These are phyloP conservation scores for Ustilago vetiveriae DNA, from an alignment of 1,284 basidiomycete species.

Conservation along the genomic window DNA sequence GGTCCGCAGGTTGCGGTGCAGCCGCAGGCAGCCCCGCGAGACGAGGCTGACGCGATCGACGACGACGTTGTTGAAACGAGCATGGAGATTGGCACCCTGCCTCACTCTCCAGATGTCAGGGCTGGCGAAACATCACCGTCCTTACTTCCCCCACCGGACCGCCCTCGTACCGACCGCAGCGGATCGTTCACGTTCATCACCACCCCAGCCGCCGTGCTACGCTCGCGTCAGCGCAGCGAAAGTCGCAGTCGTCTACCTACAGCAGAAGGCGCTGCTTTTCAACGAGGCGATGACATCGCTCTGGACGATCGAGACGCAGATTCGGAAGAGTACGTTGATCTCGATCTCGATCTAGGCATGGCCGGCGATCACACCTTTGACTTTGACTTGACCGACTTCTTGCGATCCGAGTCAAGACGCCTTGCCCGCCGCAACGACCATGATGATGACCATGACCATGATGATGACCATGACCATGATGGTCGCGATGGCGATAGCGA, in stretches of 20 bases:
- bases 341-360: slow-evolving; percentile 38
- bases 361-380: slow-evolving; percentile 33
- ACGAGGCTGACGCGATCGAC: slow-evolving; percentile 13
- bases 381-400: slow-evolving; percentile 34
- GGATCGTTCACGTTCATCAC: slow-evolving; percentile 39
- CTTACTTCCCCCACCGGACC: slow-evolving; percentile 12
- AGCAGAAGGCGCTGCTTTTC: neutral
- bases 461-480: slow-evolving; percentile 1
- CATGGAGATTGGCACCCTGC: slow-evolving; percentile 22
- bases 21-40: neutral
- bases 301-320: slow-evolving; percentile 18
- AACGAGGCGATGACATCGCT: neutral
- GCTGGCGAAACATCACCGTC: neutral
- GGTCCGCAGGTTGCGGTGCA: neutral
- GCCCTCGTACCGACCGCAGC: slow-evolving; percentile 16
- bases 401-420: slow-evolving; percentile 24
- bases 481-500: too few species aligned
- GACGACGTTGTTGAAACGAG: slow-evolving; percentile 26
- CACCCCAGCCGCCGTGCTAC: slow-evolving; percentile 37
- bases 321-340: slow-evolving; percentile 31
- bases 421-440: slow-evolving; percentile 2
- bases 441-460: neutral
- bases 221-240: slow-evolving; percentile 24
- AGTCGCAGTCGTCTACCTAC: slow-evolving; percentile 13
- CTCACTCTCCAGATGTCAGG: slow-evolving; percentile 1